A percentile compares a stretch with the other conserved stretches of the same genome.
These are phyloP conservation scores for Clitopilus passeckerianus DNA, from an alignment of 768 basidiomycete genomes.

Conservation along the genomic window DNA sequence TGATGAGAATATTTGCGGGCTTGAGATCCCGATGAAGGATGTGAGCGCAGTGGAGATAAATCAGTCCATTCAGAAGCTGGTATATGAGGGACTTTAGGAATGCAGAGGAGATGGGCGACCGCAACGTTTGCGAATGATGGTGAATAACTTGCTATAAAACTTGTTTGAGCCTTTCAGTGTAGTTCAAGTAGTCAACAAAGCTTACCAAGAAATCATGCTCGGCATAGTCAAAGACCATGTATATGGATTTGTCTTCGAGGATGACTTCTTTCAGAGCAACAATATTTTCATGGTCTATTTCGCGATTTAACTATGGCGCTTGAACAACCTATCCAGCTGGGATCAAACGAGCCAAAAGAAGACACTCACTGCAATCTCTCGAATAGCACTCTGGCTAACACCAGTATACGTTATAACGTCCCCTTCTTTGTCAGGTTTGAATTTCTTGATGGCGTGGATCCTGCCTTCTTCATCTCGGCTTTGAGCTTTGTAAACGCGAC, in stretches of 20 bases:
- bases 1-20: slow-evolving; percentile 98
- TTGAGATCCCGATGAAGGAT: slow-evolving; percentile 98
- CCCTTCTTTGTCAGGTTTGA: slow-evolving; percentile 99
- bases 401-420: slow-evolving; percentile 95
- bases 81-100: slow-evolving; percentile 92
- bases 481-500: slow-evolving; percentile 96
- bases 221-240: slow-evolving; percentile 99
- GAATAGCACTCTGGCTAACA: slow-evolving; percentile 94
- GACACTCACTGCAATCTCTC: slow-evolving; percentile 85
- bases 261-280: slow-evolving; percentile 93
- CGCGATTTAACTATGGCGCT: slow-evolving; percentile 69
- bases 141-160: slow-evolving; percentile 89
- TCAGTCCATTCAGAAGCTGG: slow-evolving; percentile 90
- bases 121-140: slow-evolving; percentile 89
- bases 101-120: slow-evolving; percentile 64
- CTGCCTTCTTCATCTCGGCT: slow-evolving; percentile 63
- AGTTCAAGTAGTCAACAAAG: background rate
- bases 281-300: slow-evolving; percentile 87
- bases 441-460: slow-evolving; percentile 97
- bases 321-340: background rate
- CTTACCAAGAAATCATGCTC: slow-evolving; percentile 96
- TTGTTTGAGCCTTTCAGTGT: background rate
- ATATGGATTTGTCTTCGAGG: slow-evolving; percentile 96
- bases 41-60: slow-evolving; percentile 92
- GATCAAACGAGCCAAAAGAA: background rate